A percentile compares a stretch with the other conserved stretches of the same genome.
Evolutionary conservation across 306 rosid species (phyloP).

Genomic region (Cucumis cinereus): DNA sequence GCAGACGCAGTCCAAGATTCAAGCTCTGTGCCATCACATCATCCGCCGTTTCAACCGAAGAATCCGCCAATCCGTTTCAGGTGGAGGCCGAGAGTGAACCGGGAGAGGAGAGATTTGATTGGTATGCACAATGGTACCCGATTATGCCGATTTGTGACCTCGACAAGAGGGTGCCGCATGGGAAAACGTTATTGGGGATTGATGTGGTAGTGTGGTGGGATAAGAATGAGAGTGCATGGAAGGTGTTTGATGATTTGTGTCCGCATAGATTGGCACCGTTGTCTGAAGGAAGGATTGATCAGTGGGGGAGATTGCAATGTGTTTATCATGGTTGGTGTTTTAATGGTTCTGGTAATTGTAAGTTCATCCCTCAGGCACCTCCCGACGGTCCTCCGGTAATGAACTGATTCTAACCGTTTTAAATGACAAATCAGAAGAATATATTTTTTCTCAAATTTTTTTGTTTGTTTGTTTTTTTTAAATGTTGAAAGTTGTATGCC

Average conservation of each 20-base stretch:
- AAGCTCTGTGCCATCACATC: conserved; percentile 13
- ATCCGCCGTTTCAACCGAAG: conserved; percentile 44
- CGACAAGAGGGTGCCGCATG: conserved; percentile 74
- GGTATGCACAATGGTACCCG: conserved; percentile 88
- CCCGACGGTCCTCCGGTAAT: conserved; percentile 74
- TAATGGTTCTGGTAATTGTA: conserved; percentile 53
- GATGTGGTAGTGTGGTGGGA: conserved; percentile 99
- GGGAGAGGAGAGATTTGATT: conserved; percentile 39
- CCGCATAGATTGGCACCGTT: conserved; percentile 94
- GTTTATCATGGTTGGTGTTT: conserved; percentile 98
- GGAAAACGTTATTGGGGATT: conserved; percentile 58
- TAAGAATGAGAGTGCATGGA: conserved; percentile 64
- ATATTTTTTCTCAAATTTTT: background rate
- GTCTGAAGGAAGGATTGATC: conserved; percentile 91
- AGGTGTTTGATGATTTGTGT: conserved; percentile 79
- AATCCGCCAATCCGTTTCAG: conserved; percentile 19
- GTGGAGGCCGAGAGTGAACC: background rate
- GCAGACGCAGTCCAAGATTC: conserved; percentile 1
- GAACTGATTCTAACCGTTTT: background rate
- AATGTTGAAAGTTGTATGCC: background rate
- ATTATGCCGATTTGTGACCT: conserved; percentile 78
- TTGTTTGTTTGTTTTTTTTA: background rate
- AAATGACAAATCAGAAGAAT: background rate
- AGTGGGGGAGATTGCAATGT: conserved; percentile 86
- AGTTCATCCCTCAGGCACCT: conserved; percentile 84